These are phyloP conservation scores for Entomortierella lignicola DNA, from an alignment of 192 early-diverging fungal genomes.

Conservation along the genomic window DNA sequence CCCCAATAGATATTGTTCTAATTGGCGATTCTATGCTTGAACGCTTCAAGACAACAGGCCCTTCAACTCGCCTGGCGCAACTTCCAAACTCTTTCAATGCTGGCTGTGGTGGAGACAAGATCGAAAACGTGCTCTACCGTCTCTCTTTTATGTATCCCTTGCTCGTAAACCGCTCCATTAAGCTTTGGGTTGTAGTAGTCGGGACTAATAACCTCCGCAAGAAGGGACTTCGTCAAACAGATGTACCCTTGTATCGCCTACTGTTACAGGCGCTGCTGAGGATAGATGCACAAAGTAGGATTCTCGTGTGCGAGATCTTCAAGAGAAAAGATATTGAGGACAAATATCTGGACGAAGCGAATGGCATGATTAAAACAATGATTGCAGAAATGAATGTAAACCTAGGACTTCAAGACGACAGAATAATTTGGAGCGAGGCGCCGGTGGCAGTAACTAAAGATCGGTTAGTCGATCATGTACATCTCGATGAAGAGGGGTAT, in stretches of 20 bases:
- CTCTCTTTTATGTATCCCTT: conserved; percentile 14
- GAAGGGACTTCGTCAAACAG: conserved; percentile 9
- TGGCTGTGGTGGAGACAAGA: conserved; percentile 29
- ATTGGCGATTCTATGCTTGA: conserved; percentile 28
- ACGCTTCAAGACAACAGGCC: conserved; percentile 23
- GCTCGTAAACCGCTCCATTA: not conserved
- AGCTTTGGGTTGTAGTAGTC: conserved; percentile 20
- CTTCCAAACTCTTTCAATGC: conserved; percentile 9
- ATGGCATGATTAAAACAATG: conserved; percentile 3
- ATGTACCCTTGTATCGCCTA: conserved; percentile 6
- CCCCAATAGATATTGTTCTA: not conserved
- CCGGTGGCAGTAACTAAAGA: conserved; percentile 4
- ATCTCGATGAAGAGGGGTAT: conserved; percentile 12
- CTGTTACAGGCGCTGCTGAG: conserved; percentile 15
- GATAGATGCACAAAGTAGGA: not conserved
- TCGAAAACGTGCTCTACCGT: conserved; percentile 21
- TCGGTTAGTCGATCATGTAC: conserved; percentile 16
- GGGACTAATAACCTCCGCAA: conserved; percentile 27
- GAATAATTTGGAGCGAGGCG: conserved; percentile 10
- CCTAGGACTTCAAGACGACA: not conserved
- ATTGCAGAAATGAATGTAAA: conserved; percentile 11
- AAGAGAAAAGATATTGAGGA: conserved; percentile 20
- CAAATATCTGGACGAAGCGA: conserved; percentile 10
- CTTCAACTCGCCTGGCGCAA: not conserved
- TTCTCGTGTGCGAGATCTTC: conserved; percentile 15